phyloP scores from a whole-genome alignment of 2,329 filamentous ascomycete species.

The Colletotrichum sansevieriae region DNA sequence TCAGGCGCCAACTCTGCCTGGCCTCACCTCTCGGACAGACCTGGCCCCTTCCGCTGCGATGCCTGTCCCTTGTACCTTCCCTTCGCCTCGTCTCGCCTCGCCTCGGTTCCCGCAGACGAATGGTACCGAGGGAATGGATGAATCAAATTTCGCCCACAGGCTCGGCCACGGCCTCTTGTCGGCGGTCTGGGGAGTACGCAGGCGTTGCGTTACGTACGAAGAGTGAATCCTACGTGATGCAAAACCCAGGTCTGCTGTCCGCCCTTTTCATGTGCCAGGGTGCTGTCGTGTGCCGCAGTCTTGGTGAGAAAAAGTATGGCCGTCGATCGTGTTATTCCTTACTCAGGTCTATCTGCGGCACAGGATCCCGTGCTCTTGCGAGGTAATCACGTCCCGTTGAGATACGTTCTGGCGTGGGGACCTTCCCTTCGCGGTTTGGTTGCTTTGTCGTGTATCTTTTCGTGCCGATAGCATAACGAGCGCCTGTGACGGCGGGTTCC shows the following conservation, averaged over 20 bases:
- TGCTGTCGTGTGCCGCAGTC: constrained; percentile 12
- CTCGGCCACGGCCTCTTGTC: constrained; percentile 32
- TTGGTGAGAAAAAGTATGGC: background rate
- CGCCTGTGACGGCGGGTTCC: constrained; percentile 26
- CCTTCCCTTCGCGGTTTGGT: constrained; percentile 16
- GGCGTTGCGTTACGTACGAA: constrained; percentile 22
- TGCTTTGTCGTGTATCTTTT: constrained; percentile 15
- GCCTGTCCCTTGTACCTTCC: constrained; percentile 8
- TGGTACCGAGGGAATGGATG: constrained; percentile 33
- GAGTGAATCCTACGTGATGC: constrained; percentile 2
- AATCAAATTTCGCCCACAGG: constrained; percentile 30
- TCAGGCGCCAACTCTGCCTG: background rate
- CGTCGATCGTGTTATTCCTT: background rate
- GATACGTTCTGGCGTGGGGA: background rate
- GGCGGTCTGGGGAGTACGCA: constrained; percentile 12
- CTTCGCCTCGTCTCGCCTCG: constrained; percentile 36
- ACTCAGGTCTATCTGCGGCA: background rate
- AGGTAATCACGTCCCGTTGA: constrained; percentile 18
- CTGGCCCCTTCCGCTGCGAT: background rate
- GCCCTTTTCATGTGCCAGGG: constrained; percentile 7
- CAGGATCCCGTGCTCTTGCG: constrained; percentile 14
- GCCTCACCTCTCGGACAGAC: constrained; percentile 15
- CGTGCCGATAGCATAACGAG: constrained; percentile 24
- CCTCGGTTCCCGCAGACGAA: constrained; percentile 22
- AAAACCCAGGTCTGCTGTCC: background rate